Conservation (phyloP, 2,329 filamentous ascomycete genomes). For the Bimuria novae-zelandiae region DNA sequence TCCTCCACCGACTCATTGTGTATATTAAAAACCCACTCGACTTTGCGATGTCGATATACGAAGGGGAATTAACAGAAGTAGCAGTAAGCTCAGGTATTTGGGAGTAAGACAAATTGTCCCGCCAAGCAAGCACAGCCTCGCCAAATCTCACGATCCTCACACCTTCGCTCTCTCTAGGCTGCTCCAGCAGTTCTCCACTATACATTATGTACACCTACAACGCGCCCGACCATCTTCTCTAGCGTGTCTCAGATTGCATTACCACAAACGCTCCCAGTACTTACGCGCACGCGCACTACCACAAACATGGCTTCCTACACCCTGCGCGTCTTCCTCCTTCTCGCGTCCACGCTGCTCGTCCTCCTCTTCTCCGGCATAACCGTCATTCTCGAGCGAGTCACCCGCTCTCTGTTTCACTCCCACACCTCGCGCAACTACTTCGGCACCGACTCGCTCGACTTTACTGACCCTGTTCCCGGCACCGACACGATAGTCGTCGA, state of each 20-base stretch:
- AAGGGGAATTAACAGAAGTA: no score
- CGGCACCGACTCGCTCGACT: slow-evolving; percentile 15
- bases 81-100: no score
- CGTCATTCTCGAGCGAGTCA: slow-evolving; percentile 34
- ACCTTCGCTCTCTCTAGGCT: neutral
- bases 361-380: slow-evolving; percentile 28
- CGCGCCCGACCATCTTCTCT: neutral
- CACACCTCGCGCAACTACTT: slow-evolving; percentile 19
- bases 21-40: no score
- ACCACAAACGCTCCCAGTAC: no score
- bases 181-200: neutral
- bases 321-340: slow-evolving; percentile 26
- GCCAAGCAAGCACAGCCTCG: neutral
- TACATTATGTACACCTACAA: neutral
- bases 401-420: slow-evolving; percentile 19
- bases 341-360: slow-evolving; percentile 28
- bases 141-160: neutral
- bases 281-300: neutral
- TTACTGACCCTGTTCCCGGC: slow-evolving; percentile 12
- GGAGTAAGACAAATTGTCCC: no score
- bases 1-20: no score
- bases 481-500: slow-evolving; percentile 20
- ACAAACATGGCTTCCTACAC: slow-evolving; percentile 29
- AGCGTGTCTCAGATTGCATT: neutral
- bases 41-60: no score